Evolutionary conservation across 2,329 filamentous ascomycete species (phyloP).

Genomic region (Clarireedia hainanense): DNA sequence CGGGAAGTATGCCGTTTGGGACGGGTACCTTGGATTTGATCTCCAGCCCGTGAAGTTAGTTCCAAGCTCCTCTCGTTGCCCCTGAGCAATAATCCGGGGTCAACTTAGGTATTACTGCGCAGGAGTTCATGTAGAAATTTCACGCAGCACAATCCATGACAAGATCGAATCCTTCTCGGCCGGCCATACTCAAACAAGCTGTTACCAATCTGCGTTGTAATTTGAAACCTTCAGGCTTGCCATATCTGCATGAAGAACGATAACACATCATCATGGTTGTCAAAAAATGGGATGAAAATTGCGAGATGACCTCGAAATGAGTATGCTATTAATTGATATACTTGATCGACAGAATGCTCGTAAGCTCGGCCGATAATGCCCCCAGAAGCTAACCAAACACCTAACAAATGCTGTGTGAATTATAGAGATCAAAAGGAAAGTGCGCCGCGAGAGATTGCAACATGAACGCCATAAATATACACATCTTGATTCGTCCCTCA

Average conservation of each 20-base stretch:
- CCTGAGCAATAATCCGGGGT: neutral
- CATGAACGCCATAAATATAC: slow-evolving; percentile 7
- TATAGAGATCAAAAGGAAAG: neutral
- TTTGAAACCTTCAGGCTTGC: neutral
- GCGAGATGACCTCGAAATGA: neutral
- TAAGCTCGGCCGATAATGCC: slow-evolving; percentile 5
- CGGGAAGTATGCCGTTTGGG: too few species aligned
- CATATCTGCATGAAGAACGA: neutral
- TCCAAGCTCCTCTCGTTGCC: neutral
- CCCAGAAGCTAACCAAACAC: slow-evolving; percentile 6
- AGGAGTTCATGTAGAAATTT: neutral
- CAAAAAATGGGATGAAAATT: neutral
- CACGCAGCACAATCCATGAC: slow-evolving; percentile 2
- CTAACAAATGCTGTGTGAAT: slow-evolving; percentile 4
- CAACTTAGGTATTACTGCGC: neutral
- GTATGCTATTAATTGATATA: slow-evolving; percentile 7
- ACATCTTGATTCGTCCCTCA: slow-evolving; percentile 6
- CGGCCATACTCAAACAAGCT: neutral
- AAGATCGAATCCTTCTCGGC: slow-evolving; percentile 2
- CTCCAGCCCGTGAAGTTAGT: neutral
- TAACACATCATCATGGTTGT: neutral
- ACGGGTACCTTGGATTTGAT: too few species aligned
- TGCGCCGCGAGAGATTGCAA: neutral
- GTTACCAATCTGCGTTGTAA: neutral
- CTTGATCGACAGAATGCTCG: slow-evolving; percentile 3